Evolutionary conservation across 208 protist species (phyloP).

Genomic region (Leishmania tarentolae): DNA sequence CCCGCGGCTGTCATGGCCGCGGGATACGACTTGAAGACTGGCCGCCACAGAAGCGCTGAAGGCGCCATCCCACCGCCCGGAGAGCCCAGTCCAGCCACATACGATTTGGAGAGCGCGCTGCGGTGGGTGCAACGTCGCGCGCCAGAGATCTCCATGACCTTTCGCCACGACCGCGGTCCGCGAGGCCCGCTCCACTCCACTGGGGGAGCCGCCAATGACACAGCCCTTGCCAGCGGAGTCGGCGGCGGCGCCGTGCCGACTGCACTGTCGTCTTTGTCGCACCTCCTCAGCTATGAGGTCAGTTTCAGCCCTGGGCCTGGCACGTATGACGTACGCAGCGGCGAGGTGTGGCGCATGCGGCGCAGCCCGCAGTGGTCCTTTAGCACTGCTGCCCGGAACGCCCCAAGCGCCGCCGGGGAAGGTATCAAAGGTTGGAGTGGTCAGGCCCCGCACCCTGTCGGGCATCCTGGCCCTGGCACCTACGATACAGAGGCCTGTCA

Average conservation of each 20-base stretch:
- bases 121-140: slow-evolving; percentile 16
- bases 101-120: slow-evolving; percentile 23
- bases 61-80: slow-evolving; percentile 19
- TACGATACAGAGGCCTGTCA: slow-evolving; percentile 24
- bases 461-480: slow-evolving; percentile 22
- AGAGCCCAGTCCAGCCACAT: slow-evolving; percentile 31
- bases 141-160: slow-evolving; percentile 30
- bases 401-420: neutral
- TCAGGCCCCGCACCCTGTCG: neutral
- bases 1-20: neutral
- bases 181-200: slow-evolving; percentile 24
- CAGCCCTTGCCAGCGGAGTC: neutral
- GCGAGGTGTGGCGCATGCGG: slow-evolving; percentile 11
- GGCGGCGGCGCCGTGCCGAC: neutral
- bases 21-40: neutral
- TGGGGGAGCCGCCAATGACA: neutral
- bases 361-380: slow-evolving; percentile 35
- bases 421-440: neutral
- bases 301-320: slow-evolving; percentile 38
- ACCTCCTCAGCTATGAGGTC: neutral
- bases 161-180: slow-evolving; percentile 31
- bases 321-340: slow-evolving; percentile 31
- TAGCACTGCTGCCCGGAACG: slow-evolving; percentile 25
- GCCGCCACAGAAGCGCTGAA: neutral
- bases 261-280: neutral